Conservation (phyloP, 2,329 filamentous ascomycete genomes). For the Epichloe sibirici region DNA sequence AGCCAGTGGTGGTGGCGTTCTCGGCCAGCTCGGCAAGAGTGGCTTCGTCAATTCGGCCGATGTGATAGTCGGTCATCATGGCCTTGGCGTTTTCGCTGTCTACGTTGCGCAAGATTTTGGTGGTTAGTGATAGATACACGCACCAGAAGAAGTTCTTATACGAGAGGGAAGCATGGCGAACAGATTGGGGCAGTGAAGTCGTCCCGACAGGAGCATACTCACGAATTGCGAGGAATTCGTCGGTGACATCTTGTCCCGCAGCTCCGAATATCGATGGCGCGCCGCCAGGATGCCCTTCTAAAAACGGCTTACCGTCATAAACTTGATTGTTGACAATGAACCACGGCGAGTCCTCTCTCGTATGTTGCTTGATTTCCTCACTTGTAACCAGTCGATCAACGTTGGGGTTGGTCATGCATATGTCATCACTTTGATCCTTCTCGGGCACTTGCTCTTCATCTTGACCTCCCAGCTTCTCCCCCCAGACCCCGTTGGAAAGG, state of each 20-base stretch:
- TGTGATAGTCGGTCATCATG: slow-evolving; percentile 80
- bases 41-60: slow-evolving; percentile 59
- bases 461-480: slow-evolving; percentile 51
- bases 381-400: slow-evolving; percentile 52
- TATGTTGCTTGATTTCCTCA: slow-evolving; percentile 60
- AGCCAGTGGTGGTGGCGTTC: slow-evolving; percentile 23
- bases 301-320: slow-evolving; percentile 71
- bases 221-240: slow-evolving; percentile 90
- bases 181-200: not conserved
- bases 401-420: slow-evolving; percentile 64
- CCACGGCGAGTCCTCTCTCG: slow-evolving; percentile 57
- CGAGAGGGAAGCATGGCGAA: not conserved
- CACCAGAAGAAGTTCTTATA: too few relatives aligned
- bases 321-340: slow-evolving; percentile 83
- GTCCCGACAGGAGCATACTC: slow-evolving; percentile 25
- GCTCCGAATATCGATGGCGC: slow-evolving; percentile 72
- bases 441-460: slow-evolving; percentile 28
- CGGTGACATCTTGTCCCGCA: slow-evolving; percentile 70
- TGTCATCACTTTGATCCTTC: slow-evolving; percentile 40
- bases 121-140: too few relatives aligned
- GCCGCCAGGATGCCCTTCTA: slow-evolving; percentile 76
- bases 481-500: slow-evolving; percentile 73
- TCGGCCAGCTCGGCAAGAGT: slow-evolving; percentile 39
- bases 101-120: slow-evolving; percentile 21
- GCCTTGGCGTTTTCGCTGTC: slow-evolving; percentile 84